Evolutionary conservation across 495 filamentous ascomycete species (phyloP), one percentile per base, ranked within the genome.

Genomic region (Trypethelium eluteriae): DNA sequence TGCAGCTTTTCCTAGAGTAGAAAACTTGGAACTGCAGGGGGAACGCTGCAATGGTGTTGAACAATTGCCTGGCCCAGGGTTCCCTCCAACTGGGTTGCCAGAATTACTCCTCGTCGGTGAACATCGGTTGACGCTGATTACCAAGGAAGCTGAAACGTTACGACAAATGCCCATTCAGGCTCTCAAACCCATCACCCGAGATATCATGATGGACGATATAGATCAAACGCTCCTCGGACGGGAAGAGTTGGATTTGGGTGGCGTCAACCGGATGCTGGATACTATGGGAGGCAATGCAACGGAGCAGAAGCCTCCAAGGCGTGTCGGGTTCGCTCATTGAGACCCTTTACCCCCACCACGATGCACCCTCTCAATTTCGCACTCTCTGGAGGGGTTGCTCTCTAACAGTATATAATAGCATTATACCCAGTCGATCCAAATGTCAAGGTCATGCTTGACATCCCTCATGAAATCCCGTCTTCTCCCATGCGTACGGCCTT

Each of bases 211-310:
- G 14, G 65, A 62, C 35, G 47, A 53, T 39, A 62, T 61, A 35
- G 77, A 79, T 68, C 74, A 77, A 62, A 62, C 64, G n/a, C 68
- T 78, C 46, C 71, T 79, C 6, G 67, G 66, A 39, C 39, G 69
- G 12, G 72, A 74, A 41, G 72, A 77, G 59, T 69, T 79, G 2
- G 77, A 79, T 68, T 44, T 78, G 34, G 75, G 72, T 32, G 76
- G 77, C n/a, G 71, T 79, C 70, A 72, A 76, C 62, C 63, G 76
- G 38, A 41, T 78, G 65, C 70, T 79, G 2, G 76, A 77, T 38
- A 63, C 70, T 39, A 76, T 76, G 76, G 70, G 70, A 38, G 69
- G 66, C 39, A 67, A 44, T 39, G 44, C 63, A 73, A 68, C 63
- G 49, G 53, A 59, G 7, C 53, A 59, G 18, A 59, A 9, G 36